Percentiles rank a stretch among this genome's conserved stretches.
phyloP scores from a whole-genome alignment of 768 basidiomycete genomes.

The Boletus rubescentipes region DNA sequence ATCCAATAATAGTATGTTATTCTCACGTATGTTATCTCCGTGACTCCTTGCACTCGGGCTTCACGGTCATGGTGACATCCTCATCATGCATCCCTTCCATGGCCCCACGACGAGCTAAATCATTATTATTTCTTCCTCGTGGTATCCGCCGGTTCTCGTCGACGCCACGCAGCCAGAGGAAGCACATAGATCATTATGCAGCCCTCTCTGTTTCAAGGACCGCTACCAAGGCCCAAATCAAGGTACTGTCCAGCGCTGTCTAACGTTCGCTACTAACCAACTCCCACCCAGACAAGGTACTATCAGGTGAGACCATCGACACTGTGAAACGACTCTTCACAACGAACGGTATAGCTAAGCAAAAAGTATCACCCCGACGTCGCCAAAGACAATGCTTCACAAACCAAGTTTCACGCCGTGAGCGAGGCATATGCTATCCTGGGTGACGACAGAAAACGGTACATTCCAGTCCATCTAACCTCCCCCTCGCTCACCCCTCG shows the following conservation, averaged over 20 bases:
- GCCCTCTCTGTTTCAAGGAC: slow-evolving; percentile 25
- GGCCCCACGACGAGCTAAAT: neutral
- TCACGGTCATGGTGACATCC: neutral
- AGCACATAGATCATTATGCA: slow-evolving; percentile 28
- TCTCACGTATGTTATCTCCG: slow-evolving; percentile 25
- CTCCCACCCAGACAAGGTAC: slow-evolving; percentile 24
- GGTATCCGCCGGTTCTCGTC: slow-evolving; percentile 21
- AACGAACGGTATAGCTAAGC: slow-evolving; percentile 38
- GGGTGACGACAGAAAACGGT: slow-evolving; percentile 47
- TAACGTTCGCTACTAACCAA: neutral
- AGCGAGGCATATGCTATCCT: slow-evolving; percentile 49
- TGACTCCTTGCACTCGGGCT: too few relatives aligned
- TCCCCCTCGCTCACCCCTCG: neutral
- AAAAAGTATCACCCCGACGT: slow-evolving; percentile 49
- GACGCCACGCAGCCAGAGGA: slow-evolving; percentile 8
- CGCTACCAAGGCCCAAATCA: slow-evolving; percentile 35
- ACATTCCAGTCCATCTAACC: neutral
- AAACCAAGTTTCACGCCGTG: slow-evolving; percentile 42
- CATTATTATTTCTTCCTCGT: neutral
- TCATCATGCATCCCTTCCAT: slow-evolving; percentile 1
- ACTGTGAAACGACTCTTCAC: neutral
- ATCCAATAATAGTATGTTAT: slow-evolving; percentile 10
- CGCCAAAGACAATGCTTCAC: slow-evolving; percentile 37
- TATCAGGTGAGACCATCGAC: slow-evolving; percentile 23
- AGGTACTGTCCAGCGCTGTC: slow-evolving; percentile 15